These are phyloP conservation scores for Penicillium dipodomyicola DNA, from an alignment of 495 filamentous ascomycete species.

Conservation along the genomic window DNA sequence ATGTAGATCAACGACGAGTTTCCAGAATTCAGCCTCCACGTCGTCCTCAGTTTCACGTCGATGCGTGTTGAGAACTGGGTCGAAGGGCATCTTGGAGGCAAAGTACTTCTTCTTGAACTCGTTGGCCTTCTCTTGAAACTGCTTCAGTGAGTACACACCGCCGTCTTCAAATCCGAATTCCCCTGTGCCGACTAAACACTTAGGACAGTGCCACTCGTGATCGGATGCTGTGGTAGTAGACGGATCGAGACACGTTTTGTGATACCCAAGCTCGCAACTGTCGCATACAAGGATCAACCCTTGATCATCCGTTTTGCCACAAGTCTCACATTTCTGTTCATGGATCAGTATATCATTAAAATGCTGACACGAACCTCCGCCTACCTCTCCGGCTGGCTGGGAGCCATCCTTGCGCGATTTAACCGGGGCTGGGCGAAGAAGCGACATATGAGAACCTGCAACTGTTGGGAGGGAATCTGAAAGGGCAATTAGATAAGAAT, in stretches of 20 bases:
- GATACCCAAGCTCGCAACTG: conserved; percentile 86
- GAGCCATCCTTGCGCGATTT: conserved; percentile 66
- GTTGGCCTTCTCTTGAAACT: conserved; percentile 95
- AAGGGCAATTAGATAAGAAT: conserved; percentile 21
- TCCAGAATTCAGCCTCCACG: conserved; percentile 96
- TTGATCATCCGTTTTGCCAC: conserved; percentile 76
- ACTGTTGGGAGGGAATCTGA: conserved; percentile 84
- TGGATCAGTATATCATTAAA: conserved; percentile 11
- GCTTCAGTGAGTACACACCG: conserved; percentile 88
- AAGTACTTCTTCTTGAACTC: conserved; percentile 95
- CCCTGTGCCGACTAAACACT: conserved; percentile 92
- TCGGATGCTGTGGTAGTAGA: conserved; percentile 75
- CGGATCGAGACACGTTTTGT: conserved; percentile 85
- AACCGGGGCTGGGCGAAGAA: conserved; percentile 78
- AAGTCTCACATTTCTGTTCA: conserved; percentile 77
- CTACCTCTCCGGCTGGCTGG: conserved; percentile 73
- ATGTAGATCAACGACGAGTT: conserved; percentile 84
- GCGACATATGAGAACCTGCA: conserved; percentile 93
- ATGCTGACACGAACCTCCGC: conserved; percentile 6
- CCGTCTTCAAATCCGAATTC: conserved; percentile 98
- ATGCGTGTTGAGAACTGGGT: conserved; percentile 76
- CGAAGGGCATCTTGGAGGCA: conserved; percentile 83
- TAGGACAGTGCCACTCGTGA: conserved; percentile 93
- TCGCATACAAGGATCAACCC: conserved; percentile 78
- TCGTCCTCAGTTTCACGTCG: conserved; percentile 89